Conservation (phyloP, 495 filamentous ascomycete species). For the Filosporella fistucella region DNA sequence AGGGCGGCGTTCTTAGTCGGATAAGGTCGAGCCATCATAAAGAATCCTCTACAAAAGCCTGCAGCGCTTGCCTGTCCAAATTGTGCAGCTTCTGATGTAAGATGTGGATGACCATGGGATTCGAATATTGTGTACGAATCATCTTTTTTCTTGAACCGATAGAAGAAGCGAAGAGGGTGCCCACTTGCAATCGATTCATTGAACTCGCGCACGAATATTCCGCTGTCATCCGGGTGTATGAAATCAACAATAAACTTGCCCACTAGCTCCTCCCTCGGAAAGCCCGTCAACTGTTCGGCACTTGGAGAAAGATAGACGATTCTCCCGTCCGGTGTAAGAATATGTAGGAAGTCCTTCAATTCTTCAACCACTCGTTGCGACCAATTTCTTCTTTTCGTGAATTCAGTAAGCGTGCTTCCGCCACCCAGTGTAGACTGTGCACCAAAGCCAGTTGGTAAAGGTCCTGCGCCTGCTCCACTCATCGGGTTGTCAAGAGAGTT, state of each 20-base stretch:
- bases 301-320: slow-evolving; percentile 85
- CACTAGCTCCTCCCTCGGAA: slow-evolving; percentile 61
- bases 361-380: slow-evolving; percentile 84
- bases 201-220: slow-evolving; percentile 82
- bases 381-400: slow-evolving; percentile 86
- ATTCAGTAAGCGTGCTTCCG: slow-evolving; percentile 70
- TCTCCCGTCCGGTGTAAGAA: slow-evolving; percentile 77
- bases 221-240: slow-evolving; percentile 84
- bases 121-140: slow-evolving; percentile 77
- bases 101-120: slow-evolving; percentile 85
- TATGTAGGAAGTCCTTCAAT: slow-evolving; percentile 82
- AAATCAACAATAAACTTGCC: slow-evolving; percentile 71
- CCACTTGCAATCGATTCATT: slow-evolving; percentile 86
- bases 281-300: slow-evolving; percentile 72
- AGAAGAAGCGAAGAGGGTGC: slow-evolving; percentile 78
- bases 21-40: slow-evolving; percentile 91
- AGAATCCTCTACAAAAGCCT: slow-evolving; percentile 80
- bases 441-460: slow-evolving; percentile 50
- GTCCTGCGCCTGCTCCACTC: slow-evolving; percentile 48
- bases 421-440: slow-evolving; percentile 40
- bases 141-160: slow-evolving; percentile 77
- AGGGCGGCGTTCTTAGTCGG: slow-evolving; percentile 80
- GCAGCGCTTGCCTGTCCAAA: slow-evolving; percentile 59
- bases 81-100: slow-evolving; percentile 61
- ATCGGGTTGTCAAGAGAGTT: slow-evolving; percentile 23